Percentiles rank a stretch among this genome's conserved stretches.
Evolutionary conservation across 257 asterid genomes (phyloP).

Genomic region (Galeopsis tetrahit): DNA sequence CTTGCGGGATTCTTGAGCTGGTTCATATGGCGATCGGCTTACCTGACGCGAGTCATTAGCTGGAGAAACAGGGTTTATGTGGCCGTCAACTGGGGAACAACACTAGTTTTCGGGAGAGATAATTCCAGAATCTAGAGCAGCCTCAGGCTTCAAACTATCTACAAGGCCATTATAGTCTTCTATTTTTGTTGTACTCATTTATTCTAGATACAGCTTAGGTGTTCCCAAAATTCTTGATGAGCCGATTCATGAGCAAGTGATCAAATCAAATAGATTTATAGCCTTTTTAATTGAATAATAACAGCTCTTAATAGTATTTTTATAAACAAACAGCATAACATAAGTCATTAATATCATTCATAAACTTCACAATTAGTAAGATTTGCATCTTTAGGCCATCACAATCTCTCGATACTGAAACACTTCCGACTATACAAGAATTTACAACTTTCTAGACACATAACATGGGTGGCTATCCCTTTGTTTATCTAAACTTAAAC

Average conservation of each 20-base stretch:
- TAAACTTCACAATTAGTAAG: conserved; percentile 25
- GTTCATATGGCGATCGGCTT: conserved; percentile 91
- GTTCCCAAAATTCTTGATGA: neutral
- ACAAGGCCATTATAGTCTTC: neutral
- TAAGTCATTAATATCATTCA: neutral
- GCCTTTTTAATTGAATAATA: neutral
- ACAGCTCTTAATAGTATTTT: neutral
- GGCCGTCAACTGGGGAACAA: conserved; percentile 87
- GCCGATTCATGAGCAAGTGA: neutral
- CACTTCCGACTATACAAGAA: conserved; percentile 46
- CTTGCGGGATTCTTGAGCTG: conserved; percentile 79
- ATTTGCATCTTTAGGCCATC: conserved; percentile 30
- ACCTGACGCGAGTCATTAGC: conserved; percentile 78
- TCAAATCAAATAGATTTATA: too few relatives aligned
- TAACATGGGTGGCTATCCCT: conserved; percentile 29
- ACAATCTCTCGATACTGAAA: conserved; percentile 29
- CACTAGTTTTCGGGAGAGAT: conserved; percentile 85
- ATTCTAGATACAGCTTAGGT: neutral
- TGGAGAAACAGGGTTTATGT: conserved; percentile 95
- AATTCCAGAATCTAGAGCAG: conserved; percentile 58
- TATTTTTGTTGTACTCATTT: neutral
- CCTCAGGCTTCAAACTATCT: neutral
- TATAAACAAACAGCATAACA: neutral
- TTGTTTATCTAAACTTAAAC: conserved; percentile 43
- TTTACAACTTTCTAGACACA: conserved; percentile 42